phyloP scores from a whole-genome alignment of 805 yeast genomes.

The Grigorovia transvaalensis region DNA sequence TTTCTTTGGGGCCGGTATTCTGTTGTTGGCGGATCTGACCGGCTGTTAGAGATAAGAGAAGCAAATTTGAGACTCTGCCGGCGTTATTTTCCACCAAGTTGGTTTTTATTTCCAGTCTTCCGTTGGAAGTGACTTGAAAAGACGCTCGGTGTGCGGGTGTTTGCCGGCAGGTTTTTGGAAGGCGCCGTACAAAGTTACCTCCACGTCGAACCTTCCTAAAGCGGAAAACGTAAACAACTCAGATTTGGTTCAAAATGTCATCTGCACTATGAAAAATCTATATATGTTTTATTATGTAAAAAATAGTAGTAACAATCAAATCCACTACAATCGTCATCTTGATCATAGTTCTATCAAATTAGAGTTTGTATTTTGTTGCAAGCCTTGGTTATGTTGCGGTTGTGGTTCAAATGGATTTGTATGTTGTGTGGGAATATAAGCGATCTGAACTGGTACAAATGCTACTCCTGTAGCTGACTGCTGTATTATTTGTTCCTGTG shows the following conservation, averaged over 20 bases:
- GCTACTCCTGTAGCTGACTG: conserved; percentile 5
- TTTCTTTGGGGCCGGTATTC: no score
- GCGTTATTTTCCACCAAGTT: background rate
- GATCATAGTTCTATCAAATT: conserved; percentile 23
- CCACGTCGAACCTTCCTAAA: no score
- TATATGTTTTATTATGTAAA: no score
- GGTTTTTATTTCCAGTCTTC: background rate
- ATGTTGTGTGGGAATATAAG: conserved; percentile 2
- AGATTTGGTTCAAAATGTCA: no score
- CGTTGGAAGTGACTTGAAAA: background rate
- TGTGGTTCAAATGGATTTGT: conserved; percentile 9
- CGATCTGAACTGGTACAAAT: conserved; percentile 7
- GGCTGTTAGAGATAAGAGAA: background rate
- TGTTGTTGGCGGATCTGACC: background rate
- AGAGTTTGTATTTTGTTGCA: conserved; percentile 9
- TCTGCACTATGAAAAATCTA: no score
- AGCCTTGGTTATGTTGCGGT: conserved; percentile 9
- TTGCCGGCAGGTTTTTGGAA: no score
- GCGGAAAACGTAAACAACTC: no score
- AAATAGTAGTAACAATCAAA: no score
- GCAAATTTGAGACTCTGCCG: background rate
- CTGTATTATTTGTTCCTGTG: conserved; percentile 7
- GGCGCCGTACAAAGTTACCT: no score
- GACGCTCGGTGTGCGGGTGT: conserved; percentile 1
- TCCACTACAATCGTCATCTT: no score